These are phyloP conservation scores for Verticillium albo-atrum DNA, from an alignment of 2,329 filamentous ascomycete genomes.

Conservation along the genomic window DNA sequence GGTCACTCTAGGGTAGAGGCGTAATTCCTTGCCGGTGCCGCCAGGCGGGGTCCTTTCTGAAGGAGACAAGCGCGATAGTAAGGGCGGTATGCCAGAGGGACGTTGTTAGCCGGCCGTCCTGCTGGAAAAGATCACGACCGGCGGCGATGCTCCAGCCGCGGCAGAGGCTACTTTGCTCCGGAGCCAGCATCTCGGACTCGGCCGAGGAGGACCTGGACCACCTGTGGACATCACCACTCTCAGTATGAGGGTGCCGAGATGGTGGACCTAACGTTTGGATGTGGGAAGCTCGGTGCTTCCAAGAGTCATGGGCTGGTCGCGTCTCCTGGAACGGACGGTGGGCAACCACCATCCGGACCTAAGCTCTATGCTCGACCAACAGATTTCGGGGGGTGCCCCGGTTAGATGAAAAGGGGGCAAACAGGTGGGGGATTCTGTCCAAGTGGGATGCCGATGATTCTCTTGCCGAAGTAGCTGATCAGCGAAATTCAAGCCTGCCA, in stretches of 20 bases:
- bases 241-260: conserved; percentile 13
- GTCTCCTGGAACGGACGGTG: conserved; percentile 30
- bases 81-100: conserved; percentile 31
- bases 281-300: conserved; percentile 3
- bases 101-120: conserved; percentile 1
- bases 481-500: conserved; percentile 30
- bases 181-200: conserved; percentile 54
- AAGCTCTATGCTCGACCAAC: conserved; percentile 28
- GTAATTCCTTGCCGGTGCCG: conserved; percentile 15
- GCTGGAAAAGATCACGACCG: background rate
- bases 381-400: conserved; percentile 15
- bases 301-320: conserved; percentile 44
- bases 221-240: conserved; percentile 19
- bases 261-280: conserved; percentile 15
- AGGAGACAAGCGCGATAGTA: conserved; percentile 57
- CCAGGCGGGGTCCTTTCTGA: conserved; percentile 44
- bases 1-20: background rate
- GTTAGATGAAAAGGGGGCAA: conserved; percentile 21
- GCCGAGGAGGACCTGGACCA: conserved; percentile 40
- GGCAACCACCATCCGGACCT: conserved; percentile 24
- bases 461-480: conserved; percentile 19
- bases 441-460: conserved; percentile 26
- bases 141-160: conserved; percentile 13
- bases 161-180: conserved; percentile 49
- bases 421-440: conserved; percentile 26